Conservation (phyloP, 176 grass and related monocot species). For the Oryza meyeriana region DNA sequence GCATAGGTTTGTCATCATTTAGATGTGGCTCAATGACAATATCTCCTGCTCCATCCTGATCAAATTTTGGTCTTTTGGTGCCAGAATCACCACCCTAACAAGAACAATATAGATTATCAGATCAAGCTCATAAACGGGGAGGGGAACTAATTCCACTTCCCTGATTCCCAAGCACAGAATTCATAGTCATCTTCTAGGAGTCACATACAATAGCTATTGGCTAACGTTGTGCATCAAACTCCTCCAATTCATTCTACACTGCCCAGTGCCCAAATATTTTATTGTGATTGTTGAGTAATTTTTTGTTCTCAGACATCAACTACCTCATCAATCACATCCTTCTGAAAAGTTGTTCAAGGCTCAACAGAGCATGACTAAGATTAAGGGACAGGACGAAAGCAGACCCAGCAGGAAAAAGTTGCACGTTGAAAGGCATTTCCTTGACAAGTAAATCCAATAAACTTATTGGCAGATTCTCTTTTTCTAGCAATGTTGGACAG, state of each 20-base stretch:
- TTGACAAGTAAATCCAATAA: background rate
- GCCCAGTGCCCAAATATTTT: background rate
- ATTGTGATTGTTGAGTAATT: background rate
- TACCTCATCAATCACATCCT: background rate
- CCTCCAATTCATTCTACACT: background rate
- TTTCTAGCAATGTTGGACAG: background rate
- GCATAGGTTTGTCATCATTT: slow-evolving; percentile 42
- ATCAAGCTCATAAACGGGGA: background rate
- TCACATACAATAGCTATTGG: background rate
- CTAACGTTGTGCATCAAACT: background rate
- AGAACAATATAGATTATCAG: slow-evolving; percentile 3
- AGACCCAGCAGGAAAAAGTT: background rate
- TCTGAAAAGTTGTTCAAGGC: background rate
- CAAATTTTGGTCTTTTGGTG: slow-evolving; percentile 83
- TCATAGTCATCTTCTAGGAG: background rate
- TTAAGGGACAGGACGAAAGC: background rate
- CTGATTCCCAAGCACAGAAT: background rate
- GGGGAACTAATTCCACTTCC: background rate
- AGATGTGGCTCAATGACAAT: slow-evolving; percentile 61
- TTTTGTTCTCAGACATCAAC: background rate
- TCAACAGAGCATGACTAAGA: background rate
- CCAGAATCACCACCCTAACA: slow-evolving; percentile 78
- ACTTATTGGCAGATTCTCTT: background rate
- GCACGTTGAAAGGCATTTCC: slow-evolving; percentile 18
- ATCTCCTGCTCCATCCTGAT: slow-evolving; percentile 63